phyloP scores from a whole-genome alignment of 805 yeast genomes.

The Kazachstania psychrophila region DNA sequence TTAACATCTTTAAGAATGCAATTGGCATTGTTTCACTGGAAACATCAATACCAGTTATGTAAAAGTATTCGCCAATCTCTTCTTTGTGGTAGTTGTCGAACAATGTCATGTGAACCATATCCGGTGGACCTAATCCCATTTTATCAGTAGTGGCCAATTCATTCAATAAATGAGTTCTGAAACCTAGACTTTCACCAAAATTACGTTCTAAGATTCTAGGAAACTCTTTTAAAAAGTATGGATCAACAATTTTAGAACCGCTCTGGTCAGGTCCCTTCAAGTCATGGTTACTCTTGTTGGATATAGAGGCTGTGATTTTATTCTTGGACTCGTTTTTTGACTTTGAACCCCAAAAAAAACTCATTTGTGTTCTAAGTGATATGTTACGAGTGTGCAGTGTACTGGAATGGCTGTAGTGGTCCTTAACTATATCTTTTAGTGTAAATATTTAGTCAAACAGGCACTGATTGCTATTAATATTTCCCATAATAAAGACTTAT shows the following conservation, averaged over 20 bases:
- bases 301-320: neutral
- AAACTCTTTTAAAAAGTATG: slow-evolving; percentile 11
- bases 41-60: slow-evolving; percentile 39
- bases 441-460: too few relatives aligned
- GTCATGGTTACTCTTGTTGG: neutral
- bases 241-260: neutral
- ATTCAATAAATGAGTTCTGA: slow-evolving; percentile 17
- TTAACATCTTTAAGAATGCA: slow-evolving; percentile 37
- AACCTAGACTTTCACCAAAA: slow-evolving; percentile 27
- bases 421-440: too few relatives aligned
- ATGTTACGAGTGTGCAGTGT: too few relatives aligned
- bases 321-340: slow-evolving; percentile 4
- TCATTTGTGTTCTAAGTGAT: too few relatives aligned
- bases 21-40: slow-evolving; percentile 39
- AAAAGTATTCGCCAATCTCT: slow-evolving; percentile 45
- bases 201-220: slow-evolving; percentile 24
- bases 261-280: neutral
- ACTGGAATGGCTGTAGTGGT: too few relatives aligned
- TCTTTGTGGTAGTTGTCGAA: slow-evolving; percentile 34
- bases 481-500: too few relatives aligned
- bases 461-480: too few relatives aligned
- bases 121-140: slow-evolving; percentile 64
- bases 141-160: slow-evolving; percentile 12
- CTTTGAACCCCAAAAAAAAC: slow-evolving; percentile 10
- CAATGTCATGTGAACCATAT: slow-evolving; percentile 41